Percentiles rank a stretch among this genome's conserved stretches.
Conservation (phyloP, 306 rosid species). For the Senna siamea region DNA sequence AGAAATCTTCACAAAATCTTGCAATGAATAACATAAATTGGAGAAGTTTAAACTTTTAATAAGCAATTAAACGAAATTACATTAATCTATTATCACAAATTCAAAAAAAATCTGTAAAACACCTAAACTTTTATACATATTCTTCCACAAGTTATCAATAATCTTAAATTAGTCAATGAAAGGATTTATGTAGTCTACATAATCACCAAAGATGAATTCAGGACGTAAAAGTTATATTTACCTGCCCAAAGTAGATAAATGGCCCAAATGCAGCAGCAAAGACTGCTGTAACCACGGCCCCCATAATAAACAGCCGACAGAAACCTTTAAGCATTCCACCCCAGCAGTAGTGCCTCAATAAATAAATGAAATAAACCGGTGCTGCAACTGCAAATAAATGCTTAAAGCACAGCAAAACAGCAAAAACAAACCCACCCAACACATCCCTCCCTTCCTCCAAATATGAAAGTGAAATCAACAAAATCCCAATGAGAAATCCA, state of each 20-base stretch:
- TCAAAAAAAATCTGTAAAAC: constrained; percentile 17
- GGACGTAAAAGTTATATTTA: constrained; percentile 33
- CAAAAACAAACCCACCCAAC: constrained; percentile 78
- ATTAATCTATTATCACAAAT: constrained; percentile 7
- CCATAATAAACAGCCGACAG: constrained; percentile 68
- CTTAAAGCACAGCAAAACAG: constrained; percentile 77
- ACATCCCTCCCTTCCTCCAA: constrained; percentile 90
- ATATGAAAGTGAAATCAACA: constrained; percentile 80
- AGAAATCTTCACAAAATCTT: background rate
- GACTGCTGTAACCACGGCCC: constrained; percentile 65
- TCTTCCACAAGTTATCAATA: background rate
- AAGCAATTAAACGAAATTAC: background rate
- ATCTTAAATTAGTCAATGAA: constrained; percentile 12
- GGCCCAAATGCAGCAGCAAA: constrained; percentile 83
- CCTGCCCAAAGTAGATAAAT: constrained; percentile 85
- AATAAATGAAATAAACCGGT: constrained; percentile 80
- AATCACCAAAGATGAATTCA: constrained; percentile 24
- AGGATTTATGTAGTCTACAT: constrained; percentile 11
- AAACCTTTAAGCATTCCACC: constrained; percentile 66
- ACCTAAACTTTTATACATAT: background rate
- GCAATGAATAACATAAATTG: background rate
- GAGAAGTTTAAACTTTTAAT: background rate
- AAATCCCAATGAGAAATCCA: constrained; percentile 87
- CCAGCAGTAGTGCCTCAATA: constrained; percentile 88
- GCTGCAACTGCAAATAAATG: constrained; percentile 95